phyloP scores from a whole-genome alignment of 306 rosid species.

The Prunus mume region DNA sequence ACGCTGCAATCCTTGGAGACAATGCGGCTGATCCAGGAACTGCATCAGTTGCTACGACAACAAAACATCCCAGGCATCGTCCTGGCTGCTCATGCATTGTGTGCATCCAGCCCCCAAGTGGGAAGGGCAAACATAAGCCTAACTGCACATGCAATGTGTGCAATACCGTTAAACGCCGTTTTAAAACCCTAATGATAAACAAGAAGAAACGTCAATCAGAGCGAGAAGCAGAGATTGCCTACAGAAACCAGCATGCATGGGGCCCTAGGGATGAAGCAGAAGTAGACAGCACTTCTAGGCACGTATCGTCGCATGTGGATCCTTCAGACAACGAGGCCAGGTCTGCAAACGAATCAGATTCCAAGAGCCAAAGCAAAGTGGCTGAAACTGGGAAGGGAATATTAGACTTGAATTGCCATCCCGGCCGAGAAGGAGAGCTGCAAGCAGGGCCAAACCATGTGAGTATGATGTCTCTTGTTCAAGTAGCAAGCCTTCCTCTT shows the following conservation, averaged over 20 bases:
- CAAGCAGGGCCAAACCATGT: constrained; percentile 43
- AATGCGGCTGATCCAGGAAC: constrained; percentile 56
- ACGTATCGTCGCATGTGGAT: constrained; percentile 52
- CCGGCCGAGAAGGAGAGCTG: constrained; percentile 58
- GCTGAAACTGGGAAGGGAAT: constrained; percentile 66
- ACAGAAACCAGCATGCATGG: constrained; percentile 65
- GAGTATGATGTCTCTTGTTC: constrained; percentile 81
- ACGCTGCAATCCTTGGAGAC: constrained; percentile 84
- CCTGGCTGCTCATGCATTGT: constrained; percentile 99
- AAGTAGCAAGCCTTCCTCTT: constrained; percentile 81
- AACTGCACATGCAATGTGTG: constrained; percentile 92
- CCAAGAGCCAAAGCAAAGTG: constrained; percentile 54
- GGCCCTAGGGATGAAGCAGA: constrained; percentile 69
- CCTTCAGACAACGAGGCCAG: constrained; percentile 63
- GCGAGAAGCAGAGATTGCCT: constrained; percentile 94
- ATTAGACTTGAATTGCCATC: constrained; percentile 79
- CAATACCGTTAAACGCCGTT: constrained; percentile 94
- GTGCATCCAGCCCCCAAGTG: constrained; percentile 99
- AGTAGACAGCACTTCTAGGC: constrained; percentile 64
- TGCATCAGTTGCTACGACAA: constrained; percentile 75
- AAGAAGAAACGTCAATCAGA: constrained; percentile 97
- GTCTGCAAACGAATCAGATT: constrained; percentile 56
- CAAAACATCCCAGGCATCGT: constrained; percentile 95
- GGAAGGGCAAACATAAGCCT: constrained; percentile 99
- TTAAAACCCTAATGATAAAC: constrained; percentile 92